Evolutionary conservation across 1,139 yeast genomes (phyloP).

Genomic region (Candida sojae): DNA sequence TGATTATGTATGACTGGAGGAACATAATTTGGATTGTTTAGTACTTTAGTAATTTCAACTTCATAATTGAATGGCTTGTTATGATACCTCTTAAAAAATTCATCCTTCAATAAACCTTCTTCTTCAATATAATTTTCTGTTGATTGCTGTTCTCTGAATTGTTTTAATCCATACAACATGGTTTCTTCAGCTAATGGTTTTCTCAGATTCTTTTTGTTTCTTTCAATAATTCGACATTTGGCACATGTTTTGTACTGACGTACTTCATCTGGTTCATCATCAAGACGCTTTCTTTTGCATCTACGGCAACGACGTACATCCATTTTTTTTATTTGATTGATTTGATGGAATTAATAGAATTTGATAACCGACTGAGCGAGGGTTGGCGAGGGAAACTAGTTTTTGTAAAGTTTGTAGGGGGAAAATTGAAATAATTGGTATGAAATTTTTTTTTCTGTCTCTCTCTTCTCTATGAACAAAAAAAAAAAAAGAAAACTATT

Average conservation of each 20-base stretch:
- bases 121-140: slow-evolving; percentile 44
- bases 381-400: too few species aligned
- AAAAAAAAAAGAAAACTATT: too few species aligned
- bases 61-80: slow-evolving; percentile 20
- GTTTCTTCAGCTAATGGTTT: slow-evolving; percentile 52
- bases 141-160: slow-evolving; percentile 45
- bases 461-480: too few species aligned
- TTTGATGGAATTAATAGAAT: not conserved
- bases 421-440: too few species aligned
- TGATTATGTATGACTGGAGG: slow-evolving; percentile 14
- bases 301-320: slow-evolving; percentile 55
- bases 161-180: slow-evolving; percentile 50
- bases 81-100: slow-evolving; percentile 22
- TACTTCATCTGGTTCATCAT: slow-evolving; percentile 61
- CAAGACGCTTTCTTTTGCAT: slow-evolving; percentile 59
- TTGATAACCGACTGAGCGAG: not conserved
- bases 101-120: slow-evolving; percentile 34
- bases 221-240: slow-evolving; percentile 58
- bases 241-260: slow-evolving; percentile 61
- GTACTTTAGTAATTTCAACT: slow-evolving; percentile 17
- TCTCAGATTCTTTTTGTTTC: slow-evolving; percentile 48
- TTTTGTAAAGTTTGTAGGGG: too few species aligned
- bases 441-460: too few species aligned
- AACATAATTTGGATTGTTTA: slow-evolving; percentile 17
- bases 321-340: slow-evolving; percentile 1